phyloP scores from a whole-genome alignment of 106 monocot genomes.

The Apostasia shenzhenica region DNA sequence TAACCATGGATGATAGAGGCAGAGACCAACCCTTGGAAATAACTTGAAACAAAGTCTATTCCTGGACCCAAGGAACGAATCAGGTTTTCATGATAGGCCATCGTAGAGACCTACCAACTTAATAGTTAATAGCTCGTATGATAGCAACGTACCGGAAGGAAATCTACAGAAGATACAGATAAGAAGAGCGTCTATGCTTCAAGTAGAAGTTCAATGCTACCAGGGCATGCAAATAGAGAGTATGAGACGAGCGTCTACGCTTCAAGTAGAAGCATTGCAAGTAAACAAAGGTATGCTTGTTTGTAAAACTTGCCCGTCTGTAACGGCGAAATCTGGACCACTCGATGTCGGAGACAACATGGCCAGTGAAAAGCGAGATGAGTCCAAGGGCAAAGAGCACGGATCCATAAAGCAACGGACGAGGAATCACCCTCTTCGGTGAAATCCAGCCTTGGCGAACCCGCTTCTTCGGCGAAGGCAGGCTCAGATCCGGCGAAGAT shows the following conservation, averaged over 20 bases:
- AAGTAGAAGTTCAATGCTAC: not conserved
- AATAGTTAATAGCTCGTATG: too few species aligned
- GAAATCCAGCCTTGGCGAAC: conserved; percentile 1
- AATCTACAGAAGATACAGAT: too few species aligned
- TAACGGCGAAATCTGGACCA: conserved; percentile 62
- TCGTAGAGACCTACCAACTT: too few species aligned
- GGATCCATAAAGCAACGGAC: conserved; percentile 40
- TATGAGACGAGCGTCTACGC: too few species aligned
- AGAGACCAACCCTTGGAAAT: too few species aligned
- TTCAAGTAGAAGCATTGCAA: not conserved
- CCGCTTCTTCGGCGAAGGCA: conserved; percentile 7
- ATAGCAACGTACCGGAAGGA: too few species aligned
- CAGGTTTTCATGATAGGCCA: too few species aligned
- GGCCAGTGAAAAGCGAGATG: conserved; percentile 77
- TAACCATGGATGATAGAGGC: too few species aligned
- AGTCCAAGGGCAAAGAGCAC: conserved; percentile 70
- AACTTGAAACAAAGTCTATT: too few species aligned
- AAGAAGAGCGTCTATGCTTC: too few species aligned
- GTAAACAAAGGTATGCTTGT: not conserved
- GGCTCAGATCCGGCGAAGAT: not conserved
- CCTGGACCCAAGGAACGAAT: too few species aligned
- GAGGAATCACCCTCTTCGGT: conserved; percentile 16
- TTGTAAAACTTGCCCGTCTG: conserved; percentile 28
- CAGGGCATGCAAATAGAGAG: not conserved
- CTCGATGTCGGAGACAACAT: conserved; percentile 65